Evolutionary conservation across 1,139 yeast species (phyloP).

Genomic region (Yamadazyma diddensiae): DNA sequence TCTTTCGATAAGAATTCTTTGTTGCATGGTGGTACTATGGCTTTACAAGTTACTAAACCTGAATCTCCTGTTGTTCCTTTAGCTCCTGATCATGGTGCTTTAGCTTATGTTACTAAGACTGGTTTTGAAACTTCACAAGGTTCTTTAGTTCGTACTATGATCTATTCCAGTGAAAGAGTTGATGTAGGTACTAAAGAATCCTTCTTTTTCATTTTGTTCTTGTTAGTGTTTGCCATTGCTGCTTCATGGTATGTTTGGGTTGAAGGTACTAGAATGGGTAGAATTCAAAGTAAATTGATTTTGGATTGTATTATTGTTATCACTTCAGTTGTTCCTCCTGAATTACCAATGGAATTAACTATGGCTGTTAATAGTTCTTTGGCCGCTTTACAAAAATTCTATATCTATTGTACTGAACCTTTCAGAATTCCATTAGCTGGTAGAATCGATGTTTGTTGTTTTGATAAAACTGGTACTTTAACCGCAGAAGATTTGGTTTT

Average conservation of each 20-base stretch:
- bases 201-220: slow-evolving; percentile 82
- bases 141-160: slow-evolving; percentile 95
- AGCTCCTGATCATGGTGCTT: slow-evolving; percentile 90
- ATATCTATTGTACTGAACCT: slow-evolving; percentile 96
- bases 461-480: slow-evolving; percentile 96
- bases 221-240: slow-evolving; percentile 86
- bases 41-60: slow-evolving; percentile 83
- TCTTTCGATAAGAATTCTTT: slow-evolving; percentile 87
- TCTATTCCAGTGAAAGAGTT: slow-evolving; percentile 93
- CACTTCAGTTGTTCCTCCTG: slow-evolving; percentile 99
- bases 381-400: slow-evolving; percentile 81
- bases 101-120: slow-evolving; percentile 87
- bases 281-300: slow-evolving; percentile 88
- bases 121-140: slow-evolving; percentile 99
- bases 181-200: slow-evolving; percentile 97
- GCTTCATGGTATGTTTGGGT: slow-evolving; percentile 99
- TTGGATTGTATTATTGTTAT: slow-evolving; percentile 93
- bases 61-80: slow-evolving; percentile 44
- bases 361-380: slow-evolving; percentile 95
- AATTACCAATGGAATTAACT: slow-evolving; percentile 97
- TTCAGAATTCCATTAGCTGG: slow-evolving; percentile 98
- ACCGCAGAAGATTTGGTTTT: slow-evolving; percentile 96
- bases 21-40: slow-evolving; percentile 95
- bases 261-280: slow-evolving; percentile 94
- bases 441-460: slow-evolving; percentile 96